Evolutionary conservation across 805 yeast genomes (phyloP).

Genomic region (Pichia cephalocereana): DNA sequence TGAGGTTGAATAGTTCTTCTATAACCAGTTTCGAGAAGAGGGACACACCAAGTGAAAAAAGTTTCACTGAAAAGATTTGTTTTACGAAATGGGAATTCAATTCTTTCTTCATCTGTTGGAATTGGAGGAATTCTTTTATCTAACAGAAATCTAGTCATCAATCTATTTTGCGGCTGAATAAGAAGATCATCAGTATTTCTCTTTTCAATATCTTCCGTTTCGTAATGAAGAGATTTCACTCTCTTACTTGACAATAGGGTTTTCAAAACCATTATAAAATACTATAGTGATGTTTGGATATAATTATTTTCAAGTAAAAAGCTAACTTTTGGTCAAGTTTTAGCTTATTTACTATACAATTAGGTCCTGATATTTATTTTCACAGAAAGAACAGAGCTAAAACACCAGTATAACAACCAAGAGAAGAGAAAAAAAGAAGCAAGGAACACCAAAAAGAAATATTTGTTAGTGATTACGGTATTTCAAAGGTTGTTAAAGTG

Average conservation of each 20-base stretch:
- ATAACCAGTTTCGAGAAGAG: slow-evolving; percentile 58
- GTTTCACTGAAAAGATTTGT: slow-evolving; percentile 33
- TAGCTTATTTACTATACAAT: no score
- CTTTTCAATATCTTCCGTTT: slow-evolving; percentile 12
- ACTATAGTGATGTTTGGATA: no score
- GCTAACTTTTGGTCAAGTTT: no score
- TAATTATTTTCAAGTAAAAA: no score
- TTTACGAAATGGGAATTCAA: slow-evolving; percentile 32
- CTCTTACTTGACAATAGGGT: slow-evolving; percentile 3
- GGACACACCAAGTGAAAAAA: slow-evolving; percentile 61
- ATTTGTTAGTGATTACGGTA: no score
- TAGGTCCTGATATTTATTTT: no score
- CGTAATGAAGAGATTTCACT: slow-evolving; percentile 1
- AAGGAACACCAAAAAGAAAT: no score
- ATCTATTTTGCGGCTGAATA: slow-evolving; percentile 27
- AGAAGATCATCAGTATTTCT: slow-evolving; percentile 13
- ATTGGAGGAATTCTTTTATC: slow-evolving; percentile 38
- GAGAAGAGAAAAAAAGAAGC: no score
- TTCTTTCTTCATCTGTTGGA: slow-evolving; percentile 43
- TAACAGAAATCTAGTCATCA: slow-evolving; percentile 26
- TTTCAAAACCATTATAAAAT: neutral
- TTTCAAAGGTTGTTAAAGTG: no score
- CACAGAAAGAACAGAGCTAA: no score
- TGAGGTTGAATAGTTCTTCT: slow-evolving; percentile 58
- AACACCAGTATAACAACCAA: no score